Evolutionary conservation across 2,329 filamentous ascomycete species (phyloP).

Genomic region (Cadophora malorum): DNA sequence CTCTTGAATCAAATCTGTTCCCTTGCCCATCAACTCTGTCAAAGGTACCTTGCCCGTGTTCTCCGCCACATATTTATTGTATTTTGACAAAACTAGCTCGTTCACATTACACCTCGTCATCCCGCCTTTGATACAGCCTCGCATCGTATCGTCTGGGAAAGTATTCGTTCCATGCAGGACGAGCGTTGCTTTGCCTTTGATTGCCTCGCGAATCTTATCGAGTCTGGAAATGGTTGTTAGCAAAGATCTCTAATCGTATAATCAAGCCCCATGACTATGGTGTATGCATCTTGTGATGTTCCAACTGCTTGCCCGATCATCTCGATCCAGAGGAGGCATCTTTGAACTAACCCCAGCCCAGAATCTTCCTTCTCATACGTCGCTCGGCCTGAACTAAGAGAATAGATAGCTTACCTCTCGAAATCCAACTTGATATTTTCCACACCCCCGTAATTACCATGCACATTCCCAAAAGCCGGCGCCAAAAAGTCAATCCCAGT

Average conservation of each 20-base stretch:
- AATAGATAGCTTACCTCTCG: slow-evolving; percentile 45
- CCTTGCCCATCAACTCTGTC: slow-evolving; percentile 51
- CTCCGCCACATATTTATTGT: slow-evolving; percentile 51
- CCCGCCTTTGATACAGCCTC: slow-evolving; percentile 57
- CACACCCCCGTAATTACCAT: slow-evolving; percentile 61
- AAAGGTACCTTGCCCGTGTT: slow-evolving; percentile 47
- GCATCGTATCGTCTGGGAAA: slow-evolving; percentile 57
- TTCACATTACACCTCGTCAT: slow-evolving; percentile 66
- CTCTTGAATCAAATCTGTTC: slow-evolving; percentile 48
- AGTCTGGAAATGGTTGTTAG: slow-evolving; percentile 47
- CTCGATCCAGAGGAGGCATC: not conserved
- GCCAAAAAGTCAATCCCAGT: slow-evolving; percentile 72
- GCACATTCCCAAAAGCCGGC: slow-evolving; percentile 72
- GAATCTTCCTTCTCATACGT: no score
- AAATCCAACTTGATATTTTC: slow-evolving; percentile 52
- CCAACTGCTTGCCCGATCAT: not conserved
- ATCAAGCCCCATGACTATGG: no score
- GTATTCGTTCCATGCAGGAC: slow-evolving; percentile 65
- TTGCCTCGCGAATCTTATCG: slow-evolving; percentile 46
- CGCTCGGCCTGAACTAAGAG: no score
- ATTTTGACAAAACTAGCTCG: slow-evolving; percentile 59
- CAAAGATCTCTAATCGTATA: not conserved
- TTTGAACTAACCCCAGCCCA: not conserved
- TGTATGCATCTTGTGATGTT: no score
- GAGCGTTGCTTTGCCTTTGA: slow-evolving; percentile 51